Evolutionary conservation across 164 flowering plant genomes (phyloP), one percentile per base, ranked within the genome.

Genomic region (Brasenia schreberi): DNA sequence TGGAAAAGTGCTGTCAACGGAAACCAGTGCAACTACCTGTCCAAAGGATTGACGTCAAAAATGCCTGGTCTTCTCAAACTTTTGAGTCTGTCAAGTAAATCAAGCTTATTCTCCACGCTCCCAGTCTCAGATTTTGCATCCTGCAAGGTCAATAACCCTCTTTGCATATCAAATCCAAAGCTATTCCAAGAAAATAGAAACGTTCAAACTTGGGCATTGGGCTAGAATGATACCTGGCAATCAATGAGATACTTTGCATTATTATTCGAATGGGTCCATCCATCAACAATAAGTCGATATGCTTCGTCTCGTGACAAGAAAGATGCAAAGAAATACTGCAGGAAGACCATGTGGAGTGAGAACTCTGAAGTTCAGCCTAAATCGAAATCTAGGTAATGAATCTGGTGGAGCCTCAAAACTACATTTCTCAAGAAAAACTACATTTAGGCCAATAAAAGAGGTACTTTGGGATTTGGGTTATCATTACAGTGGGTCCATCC

Each of bases 301-400:
- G 99, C 99, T 78, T 94, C 99, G 78, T 94, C 99, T 63, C 99
- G 97, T 1, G 92, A 91, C 49, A 94, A 73, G 67, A 94, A 94
- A 17, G 99, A 94, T 42, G 96, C 88, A 71, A 94, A 94, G 77
- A 94, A 91, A 78, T 82, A 71, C 99, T 91, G 93, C 81, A 65
- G 77, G 64, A 76, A 64, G 14, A 70, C 68, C 6, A 45, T 7
- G 53, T 7, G 53, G 12, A 45, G 53, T 5, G 12, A 45, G 7
- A 7, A 45, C 7, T 7, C 53, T 7, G 12, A 45, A 7, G 11
- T 45, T 45, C 53, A 45, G 53, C 53, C 53, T 7, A 45, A 7
- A 45, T 23, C 1, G 27, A 23, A 23, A 23, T 23, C 27, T 23
- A 23, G 27, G 27, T 23, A 23, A 23, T 0, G 27, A 23, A 23